A percentile compares a stretch with the other conserved stretches of the same genome.
Conservation (phyloP, 768 basidiomycete species). For the Tephrocybe sp. region DNA sequence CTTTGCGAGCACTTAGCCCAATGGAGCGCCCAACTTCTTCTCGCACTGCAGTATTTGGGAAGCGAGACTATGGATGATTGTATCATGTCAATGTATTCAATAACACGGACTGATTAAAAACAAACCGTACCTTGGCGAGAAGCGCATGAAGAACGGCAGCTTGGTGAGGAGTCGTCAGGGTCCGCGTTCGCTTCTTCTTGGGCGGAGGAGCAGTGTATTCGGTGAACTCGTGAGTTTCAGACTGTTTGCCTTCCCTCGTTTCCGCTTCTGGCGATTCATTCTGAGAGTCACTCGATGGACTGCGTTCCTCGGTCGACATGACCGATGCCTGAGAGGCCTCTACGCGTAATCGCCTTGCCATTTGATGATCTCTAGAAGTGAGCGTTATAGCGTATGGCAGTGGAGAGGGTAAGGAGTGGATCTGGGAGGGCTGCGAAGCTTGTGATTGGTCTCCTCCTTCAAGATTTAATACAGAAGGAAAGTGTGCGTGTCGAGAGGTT, state of each 20-base stretch:
- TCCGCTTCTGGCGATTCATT: constrained; percentile 62
- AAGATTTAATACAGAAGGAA: constrained; percentile 22
- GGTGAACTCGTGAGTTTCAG: constrained; percentile 28
- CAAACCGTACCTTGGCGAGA: constrained; percentile 69
- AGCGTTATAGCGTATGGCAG: too few species aligned
- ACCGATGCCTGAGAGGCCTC: constrained; percentile 28
- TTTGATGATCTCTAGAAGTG: constrained; percentile 32
- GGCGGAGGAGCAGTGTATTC: constrained; percentile 42
- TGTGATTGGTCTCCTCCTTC: constrained; percentile 25
- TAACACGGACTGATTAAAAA: constrained; percentile 13
- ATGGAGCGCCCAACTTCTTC: constrained; percentile 87
- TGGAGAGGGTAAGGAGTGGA: constrained; percentile 26
- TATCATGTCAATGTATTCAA: constrained; percentile 10
- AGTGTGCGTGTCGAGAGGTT: constrained; percentile 37
- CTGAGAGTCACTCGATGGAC: constrained; percentile 51
- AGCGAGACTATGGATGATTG: constrained; percentile 62
- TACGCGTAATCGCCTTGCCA: constrained; percentile 44
- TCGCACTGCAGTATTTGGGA: constrained; percentile 84
- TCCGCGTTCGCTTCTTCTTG: constrained; percentile 83
- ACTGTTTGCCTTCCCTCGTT: constrained; percentile 44
- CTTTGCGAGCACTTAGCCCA: constrained; percentile 87
- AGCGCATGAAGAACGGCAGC: constrained; percentile 85
- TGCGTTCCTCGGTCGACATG: constrained; percentile 30
- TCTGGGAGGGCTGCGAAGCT: constrained; percentile 22
- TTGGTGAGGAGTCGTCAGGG: constrained; percentile 85